Conservation (phyloP, 148 eudicot species). For the Chenopodium berlandieri region DNA sequence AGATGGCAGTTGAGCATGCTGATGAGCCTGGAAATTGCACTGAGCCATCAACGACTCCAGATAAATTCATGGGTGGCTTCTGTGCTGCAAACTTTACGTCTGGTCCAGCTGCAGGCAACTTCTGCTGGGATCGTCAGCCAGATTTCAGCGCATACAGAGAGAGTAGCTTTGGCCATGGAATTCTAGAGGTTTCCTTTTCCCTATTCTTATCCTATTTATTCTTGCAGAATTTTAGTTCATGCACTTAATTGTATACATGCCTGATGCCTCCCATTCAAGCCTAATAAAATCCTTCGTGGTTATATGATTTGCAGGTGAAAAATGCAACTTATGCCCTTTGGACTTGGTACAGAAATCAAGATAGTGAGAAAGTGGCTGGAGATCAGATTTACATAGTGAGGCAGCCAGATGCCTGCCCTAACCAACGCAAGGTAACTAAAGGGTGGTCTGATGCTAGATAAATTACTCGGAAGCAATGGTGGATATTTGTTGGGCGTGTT, state of each 20-base stretch:
- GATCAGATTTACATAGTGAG: slow-evolving; percentile 92
- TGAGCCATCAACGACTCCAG: slow-evolving; percentile 74
- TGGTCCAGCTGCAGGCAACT: slow-evolving; percentile 89
- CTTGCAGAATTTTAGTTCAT: not conserved
- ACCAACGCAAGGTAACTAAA: slow-evolving; percentile 15
- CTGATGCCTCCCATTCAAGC: not conserved
- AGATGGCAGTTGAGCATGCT: slow-evolving; percentile 82
- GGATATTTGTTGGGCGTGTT: too few relatives aligned
- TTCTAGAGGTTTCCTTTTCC: slow-evolving; percentile 64
- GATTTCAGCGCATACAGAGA: slow-evolving; percentile 90
- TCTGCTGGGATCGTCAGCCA: slow-evolving; percentile 95
- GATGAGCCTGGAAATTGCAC: slow-evolving; percentile 91
- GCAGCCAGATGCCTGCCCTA: slow-evolving; percentile 69
- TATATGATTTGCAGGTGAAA: slow-evolving; percentile 57
- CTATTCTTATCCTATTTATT: not conserved
- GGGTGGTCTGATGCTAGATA: slow-evolving; percentile 18
- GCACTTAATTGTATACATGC: not conserved
- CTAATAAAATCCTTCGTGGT: not conserved
- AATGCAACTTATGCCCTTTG: slow-evolving; percentile 87
- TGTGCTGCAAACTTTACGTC: slow-evolving; percentile 87
- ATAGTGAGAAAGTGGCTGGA: slow-evolving; percentile 57
- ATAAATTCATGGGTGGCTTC: slow-evolving; percentile 80
- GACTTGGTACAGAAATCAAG: slow-evolving; percentile 94
- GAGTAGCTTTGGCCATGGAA: slow-evolving; percentile 96
- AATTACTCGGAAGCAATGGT: not conserved